Evolutionary conservation across 1,139 yeast genomes (phyloP), one percentile per base, ranked within the genome.

Genomic region (Ogataea hybrid): DNA sequence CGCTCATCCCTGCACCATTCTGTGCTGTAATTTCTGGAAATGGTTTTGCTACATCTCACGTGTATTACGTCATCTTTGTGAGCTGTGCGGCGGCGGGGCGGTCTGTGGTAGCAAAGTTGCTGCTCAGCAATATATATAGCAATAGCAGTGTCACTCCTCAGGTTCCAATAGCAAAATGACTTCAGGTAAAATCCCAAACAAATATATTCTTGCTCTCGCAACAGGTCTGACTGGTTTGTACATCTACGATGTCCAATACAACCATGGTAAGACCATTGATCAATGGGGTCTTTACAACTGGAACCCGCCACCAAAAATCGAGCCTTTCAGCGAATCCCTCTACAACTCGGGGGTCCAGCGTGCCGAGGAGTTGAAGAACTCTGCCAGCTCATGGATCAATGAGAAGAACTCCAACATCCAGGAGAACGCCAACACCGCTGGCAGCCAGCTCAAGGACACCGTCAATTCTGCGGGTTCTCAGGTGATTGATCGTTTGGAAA

Each of bases 151-250:
- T 9, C 25, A 21, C 5, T 16, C 8, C 11, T 7, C 21, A 6
- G 6, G 15, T 3, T 17, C 17, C 25, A 27, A 15, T 18, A 10
- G 11, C 25, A 28, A 29, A 23, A 46, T 46, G 49, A 42, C 49
- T 16, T 34, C 43, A 6, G 32, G 44, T 27, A 48, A 35, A 25
- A 46, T 49, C 40, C 36, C 55, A 23, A 50, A 46, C 42, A 52
- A 49, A 52, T 44, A 50, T 28, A 37, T 57, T 22, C 32, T 63
- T 25, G 64, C 64, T 8, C 63, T 58, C 21, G 68, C 64, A n/a
- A 53, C 65, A n/a, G 69, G 68, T n/a, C 67, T 63, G 15, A 69
- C 65, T 10, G 67, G 66, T 16, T 62, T 64, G 41, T 68, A 69
- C 49, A 48, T 68, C 35, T 68, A 67, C 43, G 62, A 57, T 40